Evolutionary conservation across 2,329 filamentous ascomycete species (phyloP).

Genomic region (Penicillium rolfsii): DNA sequence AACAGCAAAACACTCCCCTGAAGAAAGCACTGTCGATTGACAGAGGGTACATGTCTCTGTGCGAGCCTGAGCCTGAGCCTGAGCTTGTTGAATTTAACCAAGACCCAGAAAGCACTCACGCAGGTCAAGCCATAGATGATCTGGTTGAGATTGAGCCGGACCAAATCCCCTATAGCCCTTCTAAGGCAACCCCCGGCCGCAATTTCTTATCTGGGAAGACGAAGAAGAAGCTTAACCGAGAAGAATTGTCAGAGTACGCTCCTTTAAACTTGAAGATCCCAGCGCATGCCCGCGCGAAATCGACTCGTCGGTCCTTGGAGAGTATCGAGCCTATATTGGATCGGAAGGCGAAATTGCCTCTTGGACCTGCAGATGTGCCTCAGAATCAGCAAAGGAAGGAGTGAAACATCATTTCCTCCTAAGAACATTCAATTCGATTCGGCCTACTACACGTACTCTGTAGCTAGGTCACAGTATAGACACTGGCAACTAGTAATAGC

Average conservation of each 20-base stretch:
- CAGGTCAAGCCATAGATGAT: not conserved
- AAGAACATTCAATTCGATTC: no score
- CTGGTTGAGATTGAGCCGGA: not conserved
- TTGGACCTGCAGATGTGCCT: not conserved
- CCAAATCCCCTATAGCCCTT: not conserved
- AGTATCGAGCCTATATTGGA: not conserved
- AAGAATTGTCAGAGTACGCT: not conserved
- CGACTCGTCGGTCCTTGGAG: not conserved
- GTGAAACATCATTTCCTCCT: no score
- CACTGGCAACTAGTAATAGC: no score
- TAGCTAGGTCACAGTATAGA: no score
- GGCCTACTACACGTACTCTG: no score
- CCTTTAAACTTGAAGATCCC: not conserved
- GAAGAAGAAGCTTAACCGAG: no score
- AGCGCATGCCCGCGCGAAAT: not conserved
- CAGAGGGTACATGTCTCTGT: not conserved
- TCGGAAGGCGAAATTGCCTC: slow-evolving; percentile 5
- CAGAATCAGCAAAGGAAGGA: not conserved
- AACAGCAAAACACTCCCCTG: not conserved
- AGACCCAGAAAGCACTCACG: not conserved
- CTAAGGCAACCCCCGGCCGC: not conserved
- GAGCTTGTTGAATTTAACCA: not conserved
- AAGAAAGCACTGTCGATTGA: not conserved
- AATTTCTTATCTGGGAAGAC: not conserved
- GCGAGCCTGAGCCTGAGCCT: no score